Evolutionary conservation across 805 yeast species (phyloP).

Genomic region (Pichia nanzhaoensis): DNA sequence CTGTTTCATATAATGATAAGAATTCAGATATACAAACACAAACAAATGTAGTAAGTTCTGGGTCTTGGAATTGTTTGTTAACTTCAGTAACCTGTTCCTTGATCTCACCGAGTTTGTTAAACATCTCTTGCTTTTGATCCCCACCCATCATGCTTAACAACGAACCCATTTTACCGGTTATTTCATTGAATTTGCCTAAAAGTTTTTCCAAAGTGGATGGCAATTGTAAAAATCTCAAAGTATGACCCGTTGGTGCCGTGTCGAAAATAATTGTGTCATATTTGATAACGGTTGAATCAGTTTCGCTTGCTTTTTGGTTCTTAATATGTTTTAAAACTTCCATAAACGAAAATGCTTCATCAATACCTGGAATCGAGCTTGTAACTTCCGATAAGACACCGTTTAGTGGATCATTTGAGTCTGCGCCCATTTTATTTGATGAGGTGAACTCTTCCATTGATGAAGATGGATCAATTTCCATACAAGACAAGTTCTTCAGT

Average conservation of each 20-base stretch:
- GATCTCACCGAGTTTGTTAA: conserved; percentile 70
- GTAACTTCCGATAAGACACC: conserved; percentile 85
- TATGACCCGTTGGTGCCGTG: conserved; percentile 99
- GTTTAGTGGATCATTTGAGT: conserved; percentile 57
- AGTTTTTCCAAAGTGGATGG: conserved; percentile 90
- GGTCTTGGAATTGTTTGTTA: conserved; percentile 90
- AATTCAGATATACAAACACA: conserved; percentile 98
- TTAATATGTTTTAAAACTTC: conserved; percentile 96
- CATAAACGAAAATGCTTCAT: conserved; percentile 96
- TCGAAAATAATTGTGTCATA: conserved; percentile 92
- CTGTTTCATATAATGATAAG: conserved; percentile 92
- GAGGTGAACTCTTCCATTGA: conserved; percentile 76
- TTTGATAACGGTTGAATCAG: conserved; percentile 32
- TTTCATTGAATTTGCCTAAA: conserved; percentile 77
- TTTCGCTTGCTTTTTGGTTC: conserved; percentile 41
- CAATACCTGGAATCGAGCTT: conserved; percentile 95
- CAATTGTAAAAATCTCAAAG: conserved; percentile 86
- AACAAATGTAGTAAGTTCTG: conserved; percentile 90
- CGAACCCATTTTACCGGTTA: conserved; percentile 85
- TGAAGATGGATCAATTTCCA: conserved; percentile 97
- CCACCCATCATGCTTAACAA: conserved; percentile 77
- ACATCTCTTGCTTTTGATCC: conserved; percentile 58
- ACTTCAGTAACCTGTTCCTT: conserved; percentile 80
- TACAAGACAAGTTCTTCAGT: conserved; percentile 79
- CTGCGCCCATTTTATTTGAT: conserved; percentile 32